These are phyloP conservation scores for Dichomitus squalens DNA, from an alignment of 1,284 basidiomycete genomes.

Conservation along the genomic window DNA sequence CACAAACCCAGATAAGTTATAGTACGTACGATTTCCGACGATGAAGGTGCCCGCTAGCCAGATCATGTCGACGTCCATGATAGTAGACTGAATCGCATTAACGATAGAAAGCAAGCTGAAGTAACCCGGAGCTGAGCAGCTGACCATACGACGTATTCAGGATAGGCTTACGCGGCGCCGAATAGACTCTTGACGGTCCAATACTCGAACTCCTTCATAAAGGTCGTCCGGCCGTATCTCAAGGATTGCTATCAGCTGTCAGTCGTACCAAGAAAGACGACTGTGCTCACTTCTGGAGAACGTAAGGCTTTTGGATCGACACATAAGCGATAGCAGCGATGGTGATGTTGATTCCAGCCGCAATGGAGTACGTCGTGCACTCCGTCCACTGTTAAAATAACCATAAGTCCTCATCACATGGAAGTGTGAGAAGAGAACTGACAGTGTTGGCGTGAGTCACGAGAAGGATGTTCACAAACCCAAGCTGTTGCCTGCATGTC, in stretches of 20 bases:
- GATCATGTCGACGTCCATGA: constrained; percentile 6
- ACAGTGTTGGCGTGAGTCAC: background rate
- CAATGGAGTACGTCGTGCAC: constrained; percentile 5
- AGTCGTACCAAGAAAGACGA: background rate
- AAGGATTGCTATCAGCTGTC: background rate
- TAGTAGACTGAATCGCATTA: constrained; percentile 6
- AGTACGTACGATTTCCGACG: constrained; percentile 17
- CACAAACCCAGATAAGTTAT: too few relatives aligned
- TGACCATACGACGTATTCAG: too few relatives aligned
- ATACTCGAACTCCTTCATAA: constrained; percentile 11
- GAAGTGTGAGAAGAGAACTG: too few relatives aligned
- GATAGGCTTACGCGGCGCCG: constrained; percentile 9
- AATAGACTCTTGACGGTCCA: constrained; percentile 20
- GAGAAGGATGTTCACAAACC: background rate
- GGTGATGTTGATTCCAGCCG: constrained; percentile 8
- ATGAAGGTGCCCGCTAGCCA: constrained; percentile 18
- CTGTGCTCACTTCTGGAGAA: constrained; percentile 2
- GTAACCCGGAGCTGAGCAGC: too few relatives aligned
- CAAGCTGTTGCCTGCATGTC: background rate
- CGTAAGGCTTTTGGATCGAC: constrained; percentile 16
- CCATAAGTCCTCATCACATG: background rate
- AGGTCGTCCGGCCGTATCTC: constrained; percentile 6
- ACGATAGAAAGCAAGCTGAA: constrained; percentile 11
- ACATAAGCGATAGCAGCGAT: constrained; percentile 9
- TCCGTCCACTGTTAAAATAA: constrained; percentile 12